phyloP scores from a whole-genome alignment of 148 eudicot species.

The Spergularia marina region DNA sequence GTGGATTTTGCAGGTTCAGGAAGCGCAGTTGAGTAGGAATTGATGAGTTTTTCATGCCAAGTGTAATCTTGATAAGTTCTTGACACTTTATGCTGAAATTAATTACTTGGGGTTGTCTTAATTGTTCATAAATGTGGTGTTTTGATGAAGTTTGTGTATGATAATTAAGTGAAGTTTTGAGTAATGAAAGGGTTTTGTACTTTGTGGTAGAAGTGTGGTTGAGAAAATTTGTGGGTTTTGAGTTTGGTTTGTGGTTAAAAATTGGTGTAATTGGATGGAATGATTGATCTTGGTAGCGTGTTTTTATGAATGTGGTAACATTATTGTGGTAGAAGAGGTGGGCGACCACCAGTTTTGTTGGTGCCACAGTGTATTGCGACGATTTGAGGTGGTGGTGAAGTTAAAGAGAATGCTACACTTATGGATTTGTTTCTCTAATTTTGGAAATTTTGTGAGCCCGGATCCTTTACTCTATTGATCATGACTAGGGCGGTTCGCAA shows the following conservation, averaged over 20 bases:
- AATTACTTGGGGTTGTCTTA: conserved; percentile 12
- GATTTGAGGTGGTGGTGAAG: conserved; percentile 26
- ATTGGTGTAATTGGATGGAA: conserved; percentile 13
- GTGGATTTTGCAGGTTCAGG: conserved; percentile 15
- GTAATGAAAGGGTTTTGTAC: conserved; percentile 12
- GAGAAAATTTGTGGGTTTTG: conserved; percentile 8
- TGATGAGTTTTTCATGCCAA: conserved; percentile 18
- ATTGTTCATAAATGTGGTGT: conserved; percentile 1
- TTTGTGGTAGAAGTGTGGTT: conserved; percentile 3
- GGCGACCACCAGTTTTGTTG: conserved; percentile 28
- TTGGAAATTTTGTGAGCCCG: conserved; percentile 25
- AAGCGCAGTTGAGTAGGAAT: conserved; percentile 8
- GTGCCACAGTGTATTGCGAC: conserved; percentile 20
- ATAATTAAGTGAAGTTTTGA: conserved; percentile 11
- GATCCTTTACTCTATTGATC: conserved; percentile 36
- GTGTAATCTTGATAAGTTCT: conserved; percentile 30
- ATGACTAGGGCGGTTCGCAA: conserved; percentile 77
- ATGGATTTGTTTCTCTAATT: conserved; percentile 30
- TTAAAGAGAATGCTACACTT: conserved; percentile 40
- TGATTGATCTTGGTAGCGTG: conserved; percentile 20
- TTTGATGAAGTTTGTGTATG: conserved; percentile 12
- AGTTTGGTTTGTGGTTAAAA: conserved; percentile 6
- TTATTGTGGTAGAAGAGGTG: conserved; percentile 21
- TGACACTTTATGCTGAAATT: conserved; percentile 10
- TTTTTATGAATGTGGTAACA: conserved; percentile 20